Evolutionary conservation across 768 basidiomycete species (phyloP).

Genomic region (Mycena pura): DNA sequence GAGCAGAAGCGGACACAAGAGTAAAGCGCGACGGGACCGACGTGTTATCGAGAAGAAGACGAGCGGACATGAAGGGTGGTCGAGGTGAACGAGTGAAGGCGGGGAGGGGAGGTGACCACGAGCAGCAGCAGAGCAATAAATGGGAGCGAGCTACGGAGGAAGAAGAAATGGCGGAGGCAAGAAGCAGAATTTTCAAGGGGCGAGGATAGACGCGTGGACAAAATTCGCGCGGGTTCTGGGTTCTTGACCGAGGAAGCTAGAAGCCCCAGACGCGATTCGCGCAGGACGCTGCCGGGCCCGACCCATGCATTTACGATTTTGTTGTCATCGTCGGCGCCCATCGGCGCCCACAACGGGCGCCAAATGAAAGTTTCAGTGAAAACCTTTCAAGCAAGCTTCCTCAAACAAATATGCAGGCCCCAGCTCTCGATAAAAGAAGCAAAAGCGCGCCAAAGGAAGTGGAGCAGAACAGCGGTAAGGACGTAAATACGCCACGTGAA

Average conservation of each 20-base stretch:
- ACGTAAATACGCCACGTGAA: conserved; percentile 20
- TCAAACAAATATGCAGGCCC: too few species aligned
- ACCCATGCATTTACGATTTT: too few species aligned
- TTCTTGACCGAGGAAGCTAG: conserved; percentile 4
- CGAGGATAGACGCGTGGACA: conserved; percentile 5
- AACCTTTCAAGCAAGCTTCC: too few species aligned
- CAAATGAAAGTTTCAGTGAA: too few species aligned
- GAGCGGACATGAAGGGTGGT: conserved; percentile 21
- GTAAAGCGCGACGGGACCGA: conserved; percentile 27
- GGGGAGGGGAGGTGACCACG: background rate
- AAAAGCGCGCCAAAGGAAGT: background rate
- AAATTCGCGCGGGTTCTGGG: conserved; percentile 2
- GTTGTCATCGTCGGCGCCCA: too few species aligned
- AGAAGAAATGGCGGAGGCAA: conserved; percentile 2
- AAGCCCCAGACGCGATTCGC: conserved; percentile 21
- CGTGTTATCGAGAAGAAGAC: conserved; percentile 40
- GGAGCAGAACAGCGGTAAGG: conserved; percentile 6
- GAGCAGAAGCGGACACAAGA: conserved; percentile 1
- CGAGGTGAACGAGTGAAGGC: conserved; percentile 16
- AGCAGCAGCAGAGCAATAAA: conserved; percentile 15
- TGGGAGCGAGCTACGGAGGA: background rate
- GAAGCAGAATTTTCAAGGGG: conserved; percentile 13
- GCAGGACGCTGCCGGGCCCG: conserved; percentile 17
- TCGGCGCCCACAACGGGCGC: too few species aligned
- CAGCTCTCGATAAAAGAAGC: background rate